Percentiles rank a stretch among this genome's conserved stretches.
Conservation (phyloP, 768 basidiomycete species). For the Mycena galericulata region DNA sequence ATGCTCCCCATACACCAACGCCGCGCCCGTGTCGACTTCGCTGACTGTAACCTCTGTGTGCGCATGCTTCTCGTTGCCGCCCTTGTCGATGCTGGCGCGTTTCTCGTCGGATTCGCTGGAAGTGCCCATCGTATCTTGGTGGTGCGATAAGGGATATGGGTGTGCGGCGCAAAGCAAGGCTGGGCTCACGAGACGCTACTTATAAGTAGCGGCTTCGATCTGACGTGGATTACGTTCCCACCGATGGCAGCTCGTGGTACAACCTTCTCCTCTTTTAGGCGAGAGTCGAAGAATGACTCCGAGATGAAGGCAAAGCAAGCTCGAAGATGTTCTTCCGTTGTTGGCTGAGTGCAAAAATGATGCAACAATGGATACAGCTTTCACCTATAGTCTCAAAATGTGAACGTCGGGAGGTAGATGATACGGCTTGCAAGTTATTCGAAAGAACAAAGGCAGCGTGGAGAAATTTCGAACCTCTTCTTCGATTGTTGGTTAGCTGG, state of each 20-base stretch:
- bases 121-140: constrained; percentile 5
- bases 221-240: not conserved
- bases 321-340: no score
- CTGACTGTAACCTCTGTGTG: constrained; percentile 57
- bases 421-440: no score
- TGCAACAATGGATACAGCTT: no score
- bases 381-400: no score
- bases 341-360: no score
- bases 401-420: no score
- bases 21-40: constrained; percentile 73
- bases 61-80: constrained; percentile 3
- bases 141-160: not conserved
- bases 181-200: not conserved
- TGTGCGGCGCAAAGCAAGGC: not conserved
- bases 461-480: no score
- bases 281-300: no score
- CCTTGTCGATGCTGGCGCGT: not conserved
- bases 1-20: constrained; percentile 60
- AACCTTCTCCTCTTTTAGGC: no score
- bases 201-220: not conserved
- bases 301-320: no score
- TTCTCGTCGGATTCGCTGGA: not conserved
- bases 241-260: not conserved
- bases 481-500: no score
- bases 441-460: no score